Evolutionary conservation across 805 yeast species (phyloP).

Genomic region (Maudiozyma saulgeensis): DNA sequence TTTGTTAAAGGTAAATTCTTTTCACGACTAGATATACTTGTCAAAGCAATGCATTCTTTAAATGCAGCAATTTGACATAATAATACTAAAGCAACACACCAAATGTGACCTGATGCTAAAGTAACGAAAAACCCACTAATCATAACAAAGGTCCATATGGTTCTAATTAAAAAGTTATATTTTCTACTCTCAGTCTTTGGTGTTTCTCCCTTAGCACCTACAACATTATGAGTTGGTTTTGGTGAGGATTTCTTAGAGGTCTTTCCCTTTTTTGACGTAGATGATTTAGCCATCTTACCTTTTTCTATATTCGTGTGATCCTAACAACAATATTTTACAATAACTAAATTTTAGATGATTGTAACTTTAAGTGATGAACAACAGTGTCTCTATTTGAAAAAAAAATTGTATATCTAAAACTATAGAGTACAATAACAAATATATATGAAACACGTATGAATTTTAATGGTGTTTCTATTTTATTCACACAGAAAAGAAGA

Average conservation of each 20-base stretch:
- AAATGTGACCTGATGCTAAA: slow-evolving; percentile 75
- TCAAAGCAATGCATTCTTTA: slow-evolving; percentile 82
- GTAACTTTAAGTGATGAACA: no score
- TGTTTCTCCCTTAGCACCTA: background rate
- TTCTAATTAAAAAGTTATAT: slow-evolving; percentile 59
- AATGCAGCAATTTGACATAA: slow-evolving; percentile 74
- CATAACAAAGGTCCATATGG: slow-evolving; percentile 93
- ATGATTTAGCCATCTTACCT: background rate
- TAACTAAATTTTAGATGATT: background rate
- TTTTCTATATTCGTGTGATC: no score
- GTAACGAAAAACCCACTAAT: slow-evolving; percentile 59
- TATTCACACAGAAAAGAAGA: no score
- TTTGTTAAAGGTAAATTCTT: slow-evolving; percentile 75
- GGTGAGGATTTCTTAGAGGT: background rate
- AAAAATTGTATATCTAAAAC: no score
- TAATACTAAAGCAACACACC: slow-evolving; percentile 64
- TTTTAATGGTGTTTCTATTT: no score
- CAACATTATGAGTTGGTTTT: background rate
- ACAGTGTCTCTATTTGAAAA: no score
- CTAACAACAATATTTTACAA: background rate
- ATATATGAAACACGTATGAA: no score
- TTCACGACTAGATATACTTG: slow-evolving; percentile 70
- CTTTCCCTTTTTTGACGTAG: background rate
- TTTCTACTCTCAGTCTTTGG: slow-evolving; percentile 16
- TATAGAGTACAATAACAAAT: no score